These are phyloP conservation scores for Lachnellula cervina DNA, from an alignment of 2,329 filamentous ascomycete genomes.

Conservation along the genomic window DNA sequence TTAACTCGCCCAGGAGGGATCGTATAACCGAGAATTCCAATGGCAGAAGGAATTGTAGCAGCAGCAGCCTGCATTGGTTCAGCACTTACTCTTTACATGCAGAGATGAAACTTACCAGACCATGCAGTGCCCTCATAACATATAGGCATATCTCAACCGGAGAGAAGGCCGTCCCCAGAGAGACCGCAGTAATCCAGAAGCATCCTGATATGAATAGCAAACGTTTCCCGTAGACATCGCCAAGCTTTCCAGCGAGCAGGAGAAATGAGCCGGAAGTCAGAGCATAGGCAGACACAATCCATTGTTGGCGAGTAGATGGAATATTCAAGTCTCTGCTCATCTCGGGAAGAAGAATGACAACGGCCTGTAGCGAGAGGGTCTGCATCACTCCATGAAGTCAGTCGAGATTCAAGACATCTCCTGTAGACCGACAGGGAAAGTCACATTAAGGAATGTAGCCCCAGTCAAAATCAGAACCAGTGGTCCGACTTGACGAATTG, in stretches of 20 bases:
- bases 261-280: constrained; percentile 46
- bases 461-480: constrained; percentile 23
- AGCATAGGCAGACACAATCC: constrained; percentile 33
- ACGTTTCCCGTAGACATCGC: constrained; percentile 45
- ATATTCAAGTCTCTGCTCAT: constrained; percentile 28
- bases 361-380: constrained; percentile 54
- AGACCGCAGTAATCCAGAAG: constrained; percentile 55
- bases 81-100: not conserved
- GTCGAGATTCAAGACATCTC: not conserved
- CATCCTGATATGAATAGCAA: constrained; percentile 45
- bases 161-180: constrained; percentile 58
- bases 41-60: constrained; percentile 65
- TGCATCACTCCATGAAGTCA: constrained; percentile 20
- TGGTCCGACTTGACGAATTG: constrained; percentile 24
- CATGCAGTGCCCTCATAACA: constrained; percentile 61
- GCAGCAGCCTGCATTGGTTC: constrained; percentile 37
- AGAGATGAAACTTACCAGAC: constrained; percentile 40
- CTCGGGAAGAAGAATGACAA: constrained; percentile 49
- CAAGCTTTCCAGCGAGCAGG: constrained; percentile 45
- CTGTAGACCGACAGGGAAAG: not conserved
- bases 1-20: constrained; percentile 65
- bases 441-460: constrained; percentile 25
- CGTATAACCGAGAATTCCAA: constrained; percentile 64
- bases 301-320: constrained; percentile 25
- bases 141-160: constrained; percentile 65